Evolutionary conservation across 2,329 filamentous ascomycete species (phyloP), one percentile per base, ranked within the genome.

Genomic region (Verticillium albo-atrum): DNA sequence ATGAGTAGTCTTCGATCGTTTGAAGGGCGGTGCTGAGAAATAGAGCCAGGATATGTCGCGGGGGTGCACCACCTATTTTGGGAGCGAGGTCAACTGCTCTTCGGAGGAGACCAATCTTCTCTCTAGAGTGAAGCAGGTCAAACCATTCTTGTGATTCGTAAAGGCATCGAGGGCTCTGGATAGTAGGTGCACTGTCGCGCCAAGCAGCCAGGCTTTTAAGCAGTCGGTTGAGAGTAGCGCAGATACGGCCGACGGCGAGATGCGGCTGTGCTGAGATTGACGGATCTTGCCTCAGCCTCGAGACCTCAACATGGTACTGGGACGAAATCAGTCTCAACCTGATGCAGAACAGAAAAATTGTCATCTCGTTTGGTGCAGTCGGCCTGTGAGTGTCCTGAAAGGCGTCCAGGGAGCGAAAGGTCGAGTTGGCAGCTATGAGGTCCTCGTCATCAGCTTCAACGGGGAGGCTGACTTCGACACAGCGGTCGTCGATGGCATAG

Each of bases 141-240:
- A 77, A 78, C 76, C 76, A 81, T 25, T 77, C 74, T 9, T 72
- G 67, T 6, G 69, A 70, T 58, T 80, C 73, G 42, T 78, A 81
- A 0, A 80, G 66, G n/a, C 71, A 74, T 5, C 65, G 66, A 0
- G 75, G 75, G 0, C 65, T 61, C 1, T 64, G 59, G 30, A 74
- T 75, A 0, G 68, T 26, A 0, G 76, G 77, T 0, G 69, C 68
- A 0, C 63, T 65, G 0, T 60, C 59, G 1, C 75, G 70, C 76
- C 76, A 79, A 1, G 60, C 32, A 3, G 74, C 64, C 0, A 79
- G 62, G 25, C 79, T 72, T 1, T 59, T 62, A 0, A 75, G 63
- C 1, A 77, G 67, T 4, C 67, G 59, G 26, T 69, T 61, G 35
- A 75, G 56, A 0, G 66, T 63, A 0, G 66, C 64, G 10, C 70